These are phyloP conservation scores for Cyclotella baltica DNA, from an alignment of 108 stramenopile species.

Conservation along the genomic window DNA sequence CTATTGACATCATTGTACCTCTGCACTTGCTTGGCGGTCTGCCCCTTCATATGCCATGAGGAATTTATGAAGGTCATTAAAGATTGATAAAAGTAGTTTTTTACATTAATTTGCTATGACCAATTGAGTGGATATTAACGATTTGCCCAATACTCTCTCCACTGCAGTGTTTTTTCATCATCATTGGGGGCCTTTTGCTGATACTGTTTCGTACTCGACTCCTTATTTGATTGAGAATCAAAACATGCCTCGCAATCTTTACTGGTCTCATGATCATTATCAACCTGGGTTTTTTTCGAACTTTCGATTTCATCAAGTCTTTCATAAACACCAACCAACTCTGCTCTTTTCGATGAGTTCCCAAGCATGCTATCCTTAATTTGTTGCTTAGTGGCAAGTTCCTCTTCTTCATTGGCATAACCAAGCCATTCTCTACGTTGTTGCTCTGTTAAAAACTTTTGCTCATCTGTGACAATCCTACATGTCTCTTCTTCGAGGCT, in stretches of 20 bases:
- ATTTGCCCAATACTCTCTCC: slow-evolving; percentile 50
- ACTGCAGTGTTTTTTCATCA: slow-evolving; percentile 25
- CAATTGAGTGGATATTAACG: too few species aligned
- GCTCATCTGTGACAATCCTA: slow-evolving; percentile 33
- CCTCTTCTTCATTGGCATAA: slow-evolving; percentile 69
- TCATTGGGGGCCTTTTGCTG: slow-evolving; percentile 9
- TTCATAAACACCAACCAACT: slow-evolving; percentile 55
- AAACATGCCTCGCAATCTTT: slow-evolving; percentile 21
- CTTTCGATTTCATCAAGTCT: slow-evolving; percentile 22
- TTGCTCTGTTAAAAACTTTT: slow-evolving; percentile 47
- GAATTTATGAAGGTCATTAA: neutral
- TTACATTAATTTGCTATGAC: neutral
- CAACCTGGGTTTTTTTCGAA: neutral
- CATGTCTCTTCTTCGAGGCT: slow-evolving; percentile 60
- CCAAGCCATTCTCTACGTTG: slow-evolving; percentile 80
- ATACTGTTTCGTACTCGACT: slow-evolving; percentile 16
- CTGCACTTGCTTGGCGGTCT: too few species aligned
- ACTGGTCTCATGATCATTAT: slow-evolving; percentile 1
- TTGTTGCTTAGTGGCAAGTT: slow-evolving; percentile 50
- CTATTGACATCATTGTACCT: too few species aligned
- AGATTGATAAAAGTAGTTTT: too few species aligned
- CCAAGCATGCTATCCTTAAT: slow-evolving; percentile 43
- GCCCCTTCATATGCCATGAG: too few species aligned
- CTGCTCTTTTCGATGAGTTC: slow-evolving; percentile 20
- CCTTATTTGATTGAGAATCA: slow-evolving; percentile 16